Evolutionary conservation across 176 grass and related monocot genomes (phyloP).

Genomic region (sorghum (Sorghum bicolor)): DNA sequence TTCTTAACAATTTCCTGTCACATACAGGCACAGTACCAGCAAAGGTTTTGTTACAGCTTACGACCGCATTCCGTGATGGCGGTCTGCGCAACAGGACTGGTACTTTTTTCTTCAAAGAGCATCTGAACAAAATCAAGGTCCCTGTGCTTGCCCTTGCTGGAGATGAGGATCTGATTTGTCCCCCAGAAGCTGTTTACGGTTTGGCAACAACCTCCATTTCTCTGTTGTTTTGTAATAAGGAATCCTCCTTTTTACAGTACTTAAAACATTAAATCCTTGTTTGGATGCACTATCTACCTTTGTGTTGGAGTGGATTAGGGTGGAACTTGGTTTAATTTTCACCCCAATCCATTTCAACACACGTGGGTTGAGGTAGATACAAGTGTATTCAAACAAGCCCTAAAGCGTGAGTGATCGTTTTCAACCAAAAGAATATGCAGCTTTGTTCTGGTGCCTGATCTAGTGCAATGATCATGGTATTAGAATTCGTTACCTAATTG

Average conservation of each 20-base stretch:
- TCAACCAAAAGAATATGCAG: background rate
- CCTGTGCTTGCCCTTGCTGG: slow-evolving; percentile 87
- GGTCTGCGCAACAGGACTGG: slow-evolving; percentile 63
- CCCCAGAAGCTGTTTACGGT: slow-evolving; percentile 91
- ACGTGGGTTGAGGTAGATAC: too few relatives aligned
- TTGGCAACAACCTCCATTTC: slow-evolving; percentile 11
- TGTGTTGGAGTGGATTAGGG: too few relatives aligned
- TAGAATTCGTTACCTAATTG: background rate
- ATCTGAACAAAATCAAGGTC: slow-evolving; percentile 62
- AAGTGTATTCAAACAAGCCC: too few relatives aligned
- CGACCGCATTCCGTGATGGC: slow-evolving; percentile 78
- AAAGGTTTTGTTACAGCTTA: slow-evolving; percentile 85
- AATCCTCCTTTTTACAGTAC: background rate
- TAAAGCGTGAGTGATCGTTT: background rate
- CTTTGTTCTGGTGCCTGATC: background rate
- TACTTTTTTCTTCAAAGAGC: slow-evolving; percentile 74
- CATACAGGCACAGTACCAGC: slow-evolving; percentile 81
- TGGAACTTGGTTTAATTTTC: too few relatives aligned
- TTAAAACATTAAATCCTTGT: background rate
- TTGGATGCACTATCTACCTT: too few relatives aligned
- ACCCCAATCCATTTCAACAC: too few relatives aligned
- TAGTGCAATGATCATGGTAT: background rate
- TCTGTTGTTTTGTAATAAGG: background rate
- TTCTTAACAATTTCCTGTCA: slow-evolving; percentile 30
- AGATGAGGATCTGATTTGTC: slow-evolving; percentile 85